Percentiles rank a stretch among this genome's conserved stretches.
phyloP scores from a whole-genome alignment of 2,329 filamentous ascomycete genomes.

The Orbilia brochopaga region DNA sequence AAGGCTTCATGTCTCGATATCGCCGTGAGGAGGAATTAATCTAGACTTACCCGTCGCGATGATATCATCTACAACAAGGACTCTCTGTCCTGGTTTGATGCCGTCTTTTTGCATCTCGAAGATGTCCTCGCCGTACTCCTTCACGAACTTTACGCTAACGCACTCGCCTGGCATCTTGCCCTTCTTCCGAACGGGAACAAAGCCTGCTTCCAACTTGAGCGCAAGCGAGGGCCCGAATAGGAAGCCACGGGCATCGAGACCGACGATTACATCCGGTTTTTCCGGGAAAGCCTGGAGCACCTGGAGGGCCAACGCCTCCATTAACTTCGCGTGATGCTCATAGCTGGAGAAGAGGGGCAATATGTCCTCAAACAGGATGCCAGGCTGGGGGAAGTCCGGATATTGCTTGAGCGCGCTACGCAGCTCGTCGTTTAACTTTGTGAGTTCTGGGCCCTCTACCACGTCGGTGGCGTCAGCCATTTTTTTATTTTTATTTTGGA shows the following conservation, averaged over 20 bases:
- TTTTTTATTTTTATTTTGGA: too few species aligned
- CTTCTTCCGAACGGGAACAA: conserved; percentile 92
- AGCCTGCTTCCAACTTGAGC: conserved; percentile 78
- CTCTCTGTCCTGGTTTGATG: conserved; percentile 83
- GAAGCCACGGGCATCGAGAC: conserved; percentile 92
- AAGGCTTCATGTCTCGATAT: background rate
- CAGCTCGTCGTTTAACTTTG: conserved; percentile 59
- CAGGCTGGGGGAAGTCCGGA: conserved; percentile 87
- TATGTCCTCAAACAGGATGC: conserved; percentile 97
- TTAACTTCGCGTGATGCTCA: conserved; percentile 73
- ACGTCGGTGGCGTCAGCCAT: conserved; percentile 31
- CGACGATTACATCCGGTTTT: conserved; percentile 84
- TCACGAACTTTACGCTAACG: conserved; percentile 83
- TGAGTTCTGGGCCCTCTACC: conserved; percentile 30
- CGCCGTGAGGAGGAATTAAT: conserved; percentile 26
- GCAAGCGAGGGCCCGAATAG: conserved; percentile 91
- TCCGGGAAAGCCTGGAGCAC: conserved; percentile 68
- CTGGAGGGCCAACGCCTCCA: conserved; percentile 85
- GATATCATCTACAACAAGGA: conserved; percentile 94
- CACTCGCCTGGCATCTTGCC: conserved; percentile 93
- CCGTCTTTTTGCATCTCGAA: conserved; percentile 94
- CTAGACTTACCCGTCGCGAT: conserved; percentile 91
- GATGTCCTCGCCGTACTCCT: conserved; percentile 93
- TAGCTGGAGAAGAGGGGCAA: conserved; percentile 90
- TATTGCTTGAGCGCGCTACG: conserved; percentile 78